Evolutionary conservation across 805 yeast species (phyloP), one percentile per base, ranked within the genome.

Genomic region (Saccharomycopsis olivae): DNA sequence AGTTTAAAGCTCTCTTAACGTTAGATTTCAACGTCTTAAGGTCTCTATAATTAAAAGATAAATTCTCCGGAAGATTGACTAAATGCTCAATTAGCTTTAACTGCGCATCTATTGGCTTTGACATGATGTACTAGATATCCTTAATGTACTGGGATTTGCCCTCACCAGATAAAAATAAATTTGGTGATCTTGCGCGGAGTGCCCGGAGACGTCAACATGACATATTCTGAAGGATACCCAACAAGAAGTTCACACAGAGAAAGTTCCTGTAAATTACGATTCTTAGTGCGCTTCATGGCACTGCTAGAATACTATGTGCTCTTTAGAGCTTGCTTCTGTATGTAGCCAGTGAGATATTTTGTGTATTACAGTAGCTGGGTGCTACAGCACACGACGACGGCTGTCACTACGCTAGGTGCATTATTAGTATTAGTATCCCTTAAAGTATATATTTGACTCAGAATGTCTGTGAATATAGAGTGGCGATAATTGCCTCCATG

Each of bases 1-100:
- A 37, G 21, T 37, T 36, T 11, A 41, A 28, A 9, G 28, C 27
- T 29, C 45, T 18, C 13, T 37, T 3, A 11, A 33, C 38, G 17
- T 41, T 40, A 14, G 11, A 15, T 10, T 28, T n/a, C 16, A 34
- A 14, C 13, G 29, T 2, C 8, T 27, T 14, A 4, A 6, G 16
- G 16, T 27, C 17, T 10, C 13, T 14, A 16, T 23, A 15, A 19
- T 33, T 11, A 32, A 14, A 33, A 9, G 10, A 6, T 8, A 33
- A 9, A 14, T 27, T 21, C 16, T n/a, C n/a, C n/a, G 41, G 37
- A 15, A 38, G 31, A 5, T 5, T 5, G 16, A 23, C 35, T n/a
- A 37, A 31, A 16, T 30, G 19, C 29, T 17, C n/a, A 6, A 36
- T 19, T 15, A 36, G 21, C n/a, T 36, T 14, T 8, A n/a, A 29